Percentiles rank a stretch among this genome's conserved stretches.
Evolutionary conservation across 371 early-diverging fungal genomes (phyloP).

Genomic region (Funneliformis caledonium): DNA sequence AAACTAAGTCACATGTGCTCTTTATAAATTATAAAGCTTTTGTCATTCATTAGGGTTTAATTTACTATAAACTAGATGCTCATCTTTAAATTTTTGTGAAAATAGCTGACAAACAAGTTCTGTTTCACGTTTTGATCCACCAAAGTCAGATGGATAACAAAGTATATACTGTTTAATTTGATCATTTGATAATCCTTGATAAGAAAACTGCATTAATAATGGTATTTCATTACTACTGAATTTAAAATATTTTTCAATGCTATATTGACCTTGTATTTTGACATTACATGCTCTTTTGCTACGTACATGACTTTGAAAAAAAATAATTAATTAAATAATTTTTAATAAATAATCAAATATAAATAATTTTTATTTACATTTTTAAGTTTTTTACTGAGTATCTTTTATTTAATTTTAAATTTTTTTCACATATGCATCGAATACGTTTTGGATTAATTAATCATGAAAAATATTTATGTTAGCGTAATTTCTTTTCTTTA

Average conservation of each 20-base stretch:
- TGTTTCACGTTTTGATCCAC: neutral
- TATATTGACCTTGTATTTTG: neutral
- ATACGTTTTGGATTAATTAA: conserved; percentile 14
- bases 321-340: neutral
- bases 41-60: no score
- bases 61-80: no score
- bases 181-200: neutral
- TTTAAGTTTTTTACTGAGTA: neutral
- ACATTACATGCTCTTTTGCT: neutral
- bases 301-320: neutral
- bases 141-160: neutral
- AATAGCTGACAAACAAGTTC: no score
- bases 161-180: conserved; percentile 1
- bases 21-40: no score
- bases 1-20: no score
- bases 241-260: no score
- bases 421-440: neutral
- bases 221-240: no score
- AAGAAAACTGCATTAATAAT: neutral
- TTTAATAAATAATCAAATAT: neutral
- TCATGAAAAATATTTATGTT: neutral
- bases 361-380: neutral
- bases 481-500: neutral
- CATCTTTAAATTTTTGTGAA: no score
- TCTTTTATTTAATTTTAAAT: neutral